Conservation (phyloP, 106 monocot species). For the Dactylorhiza incarnata region DNA sequence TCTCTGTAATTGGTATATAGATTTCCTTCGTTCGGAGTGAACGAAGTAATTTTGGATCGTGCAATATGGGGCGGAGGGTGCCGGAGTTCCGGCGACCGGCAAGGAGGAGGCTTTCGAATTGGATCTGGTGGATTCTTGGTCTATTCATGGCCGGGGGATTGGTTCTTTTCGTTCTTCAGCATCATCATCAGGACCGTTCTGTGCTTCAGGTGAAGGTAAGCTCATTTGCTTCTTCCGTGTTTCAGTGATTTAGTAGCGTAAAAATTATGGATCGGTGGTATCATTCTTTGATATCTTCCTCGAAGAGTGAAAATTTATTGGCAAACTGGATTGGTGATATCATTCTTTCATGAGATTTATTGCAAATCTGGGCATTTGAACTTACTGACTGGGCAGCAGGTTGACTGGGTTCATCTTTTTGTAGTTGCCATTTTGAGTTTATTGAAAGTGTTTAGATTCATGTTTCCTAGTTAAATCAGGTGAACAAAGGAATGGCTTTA, state of each 20-base stretch:
- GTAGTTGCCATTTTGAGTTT: background rate
- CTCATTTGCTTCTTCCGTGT: background rate
- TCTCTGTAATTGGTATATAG: background rate
- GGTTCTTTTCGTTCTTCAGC: conserved; percentile 53
- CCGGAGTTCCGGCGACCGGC: conserved; percentile 60
- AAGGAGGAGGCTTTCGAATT: conserved; percentile 48
- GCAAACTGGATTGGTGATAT: too few species aligned
- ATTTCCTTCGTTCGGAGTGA: background rate
- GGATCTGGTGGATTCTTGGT: conserved; percentile 70
- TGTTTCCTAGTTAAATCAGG: too few species aligned
- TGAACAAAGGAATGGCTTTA: too few species aligned
- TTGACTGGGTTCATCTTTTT: background rate
- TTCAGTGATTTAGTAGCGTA: background rate
- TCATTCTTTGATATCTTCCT: background rate
- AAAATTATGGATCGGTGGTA: background rate
- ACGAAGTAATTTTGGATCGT: background rate
- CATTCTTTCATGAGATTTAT: background rate
- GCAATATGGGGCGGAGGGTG: conserved; percentile 44
- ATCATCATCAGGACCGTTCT: conserved; percentile 26
- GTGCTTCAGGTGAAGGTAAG: conserved; percentile 5
- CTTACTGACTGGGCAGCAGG: background rate
- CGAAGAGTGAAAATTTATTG: too few species aligned
- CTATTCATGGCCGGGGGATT: conserved; percentile 35
- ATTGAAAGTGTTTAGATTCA: too few species aligned
- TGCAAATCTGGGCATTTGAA: background rate